Conservation (phyloP, 768 basidiomycete species). For the Mycena kentingensis region DNA sequence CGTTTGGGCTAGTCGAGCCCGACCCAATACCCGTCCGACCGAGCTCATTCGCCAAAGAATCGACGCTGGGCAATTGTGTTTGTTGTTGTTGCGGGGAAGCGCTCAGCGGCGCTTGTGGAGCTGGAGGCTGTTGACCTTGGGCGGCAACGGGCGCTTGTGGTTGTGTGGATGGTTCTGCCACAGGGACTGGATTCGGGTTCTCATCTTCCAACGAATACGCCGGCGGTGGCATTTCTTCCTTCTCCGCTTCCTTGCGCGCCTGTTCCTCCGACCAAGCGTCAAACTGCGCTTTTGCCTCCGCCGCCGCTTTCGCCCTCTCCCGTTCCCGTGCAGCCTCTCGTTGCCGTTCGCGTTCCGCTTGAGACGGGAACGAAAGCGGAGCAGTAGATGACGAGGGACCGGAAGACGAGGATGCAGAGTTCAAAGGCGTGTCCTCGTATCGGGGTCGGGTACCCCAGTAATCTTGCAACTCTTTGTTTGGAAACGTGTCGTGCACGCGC, state of each 20-base stretch:
- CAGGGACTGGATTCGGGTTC: background rate
- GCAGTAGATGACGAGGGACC: constrained; percentile 1
- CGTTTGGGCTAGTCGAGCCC: background rate
- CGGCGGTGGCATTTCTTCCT: constrained; percentile 63
- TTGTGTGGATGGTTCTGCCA: background rate
- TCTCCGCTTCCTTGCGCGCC: constrained; percentile 41
- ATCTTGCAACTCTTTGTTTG: constrained; percentile 70
- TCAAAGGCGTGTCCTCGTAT: constrained; percentile 47
- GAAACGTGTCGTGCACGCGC: constrained; percentile 62
- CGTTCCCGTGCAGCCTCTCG: constrained; percentile 6
- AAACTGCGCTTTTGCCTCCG: constrained; percentile 21
- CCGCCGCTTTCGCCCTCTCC: constrained; percentile 19
- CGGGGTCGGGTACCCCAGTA: constrained; percentile 69
- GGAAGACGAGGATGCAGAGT: constrained; percentile 28
- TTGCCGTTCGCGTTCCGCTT: background rate
- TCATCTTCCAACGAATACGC: constrained; percentile 66
- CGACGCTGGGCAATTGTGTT: background rate
- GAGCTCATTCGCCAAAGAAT: constrained; percentile 12
- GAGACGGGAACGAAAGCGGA: background rate
- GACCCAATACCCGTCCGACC: constrained; percentile 9
- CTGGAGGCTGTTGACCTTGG: no score
- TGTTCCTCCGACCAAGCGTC: constrained; percentile 44
- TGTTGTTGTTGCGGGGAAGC: constrained; percentile 1
- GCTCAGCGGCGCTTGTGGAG: background rate
- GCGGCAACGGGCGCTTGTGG: background rate